phyloP scores from a whole-genome alignment of 1,139 yeast species.

The Candida neerlandica region DNA sequence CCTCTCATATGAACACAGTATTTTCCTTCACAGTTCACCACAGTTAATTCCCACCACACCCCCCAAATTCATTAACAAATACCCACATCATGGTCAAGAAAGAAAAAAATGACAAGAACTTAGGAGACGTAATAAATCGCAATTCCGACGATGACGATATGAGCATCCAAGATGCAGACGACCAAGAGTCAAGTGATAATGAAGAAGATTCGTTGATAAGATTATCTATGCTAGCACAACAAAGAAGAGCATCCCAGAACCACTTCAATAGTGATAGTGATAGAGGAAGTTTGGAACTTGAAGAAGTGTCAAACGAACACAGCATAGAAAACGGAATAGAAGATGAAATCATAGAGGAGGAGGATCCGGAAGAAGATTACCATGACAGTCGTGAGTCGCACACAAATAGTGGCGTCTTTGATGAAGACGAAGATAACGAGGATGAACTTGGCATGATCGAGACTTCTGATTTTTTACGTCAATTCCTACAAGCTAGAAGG shows the following conservation, averaged over 20 bases:
- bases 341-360: constrained; percentile 12
- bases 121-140: neutral
- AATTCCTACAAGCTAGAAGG: constrained; percentile 23
- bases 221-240: constrained; percentile 24
- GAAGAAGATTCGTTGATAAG: constrained; percentile 25
- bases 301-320: constrained; percentile 7
- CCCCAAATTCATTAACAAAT: neutral
- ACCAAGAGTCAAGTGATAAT: constrained; percentile 8
- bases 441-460: constrained; percentile 26
- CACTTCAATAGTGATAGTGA: constrained; percentile 8
- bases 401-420: constrained; percentile 18
- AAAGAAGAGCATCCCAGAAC: constrained; percentile 14
- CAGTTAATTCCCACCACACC: neutral
- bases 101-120: constrained; percentile 1
- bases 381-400: constrained; percentile 23
- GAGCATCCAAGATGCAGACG: constrained; percentile 7
- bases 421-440: constrained; percentile 23
- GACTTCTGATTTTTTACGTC: constrained; percentile 28
- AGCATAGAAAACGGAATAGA: constrained; percentile 9
- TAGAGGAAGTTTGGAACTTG: constrained; percentile 5
- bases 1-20: neutral
- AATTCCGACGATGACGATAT: constrained; percentile 7
- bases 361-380: constrained; percentile 18
- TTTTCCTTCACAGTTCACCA: neutral
- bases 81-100: constrained; percentile 3